phyloP scores from a whole-genome alignment of 192 early-diverging fungal genomes.

The Kappamyces sp. region DNA sequence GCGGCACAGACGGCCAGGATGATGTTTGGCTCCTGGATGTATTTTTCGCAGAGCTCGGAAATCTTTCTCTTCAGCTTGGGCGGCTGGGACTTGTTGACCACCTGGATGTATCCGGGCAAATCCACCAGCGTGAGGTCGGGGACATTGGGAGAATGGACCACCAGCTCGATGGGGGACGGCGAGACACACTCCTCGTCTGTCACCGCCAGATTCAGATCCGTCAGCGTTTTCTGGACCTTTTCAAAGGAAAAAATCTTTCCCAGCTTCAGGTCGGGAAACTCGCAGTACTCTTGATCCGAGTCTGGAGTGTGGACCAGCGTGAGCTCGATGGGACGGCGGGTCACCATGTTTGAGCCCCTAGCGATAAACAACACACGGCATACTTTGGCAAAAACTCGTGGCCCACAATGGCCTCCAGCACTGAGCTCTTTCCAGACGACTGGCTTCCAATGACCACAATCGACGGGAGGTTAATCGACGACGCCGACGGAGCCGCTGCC shows the following conservation, averaged over 20 bases:
- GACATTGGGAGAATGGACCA: constrained; percentile 93
- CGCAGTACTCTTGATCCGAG: constrained; percentile 41
- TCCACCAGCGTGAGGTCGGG: constrained; percentile 95
- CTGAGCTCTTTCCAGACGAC: constrained; percentile 83
- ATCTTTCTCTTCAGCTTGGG: constrained; percentile 96
- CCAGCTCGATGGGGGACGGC: constrained; percentile 88
- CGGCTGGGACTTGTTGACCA: constrained; percentile 95
- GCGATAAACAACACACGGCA: constrained; percentile 9
- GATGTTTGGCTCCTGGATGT: constrained; percentile 96
- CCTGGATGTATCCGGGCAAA: constrained; percentile 94
- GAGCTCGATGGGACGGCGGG: constrained; percentile 90
- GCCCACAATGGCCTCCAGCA: constrained; percentile 93
- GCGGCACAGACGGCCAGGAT: constrained; percentile 96
- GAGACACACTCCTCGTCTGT: constrained; percentile 92
- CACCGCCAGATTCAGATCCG: constrained; percentile 92
- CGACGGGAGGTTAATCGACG: constrained; percentile 77
- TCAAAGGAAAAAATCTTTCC: constrained; percentile 86
- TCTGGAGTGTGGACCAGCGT: constrained; percentile 89
- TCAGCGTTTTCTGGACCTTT: constrained; percentile 87
- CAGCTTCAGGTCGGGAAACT: constrained; percentile 52
- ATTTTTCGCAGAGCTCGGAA: constrained; percentile 88
- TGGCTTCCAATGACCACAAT: constrained; percentile 53
- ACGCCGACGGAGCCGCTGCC: constrained; percentile 24
- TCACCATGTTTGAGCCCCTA: constrained; percentile 86
- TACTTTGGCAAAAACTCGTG: constrained; percentile 93